These are phyloP conservation scores for Oidiodendron maius DNA, from an alignment of 495 filamentous ascomycete genomes.

Conservation along the genomic window DNA sequence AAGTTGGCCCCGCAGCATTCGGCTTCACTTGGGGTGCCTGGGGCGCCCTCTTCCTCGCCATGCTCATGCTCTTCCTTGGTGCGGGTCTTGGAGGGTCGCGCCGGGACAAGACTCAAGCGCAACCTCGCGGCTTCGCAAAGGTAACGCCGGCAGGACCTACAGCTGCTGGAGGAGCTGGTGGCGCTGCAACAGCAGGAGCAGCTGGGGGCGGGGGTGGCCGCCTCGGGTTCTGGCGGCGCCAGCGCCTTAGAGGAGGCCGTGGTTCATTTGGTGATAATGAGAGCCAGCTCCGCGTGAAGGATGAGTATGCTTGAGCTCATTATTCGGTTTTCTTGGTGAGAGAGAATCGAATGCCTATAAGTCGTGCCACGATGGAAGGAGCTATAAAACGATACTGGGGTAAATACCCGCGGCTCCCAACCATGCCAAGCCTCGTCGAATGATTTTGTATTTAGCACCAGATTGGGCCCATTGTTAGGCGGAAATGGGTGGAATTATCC, in stretches of 20 bases:
- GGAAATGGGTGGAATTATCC: not conserved
- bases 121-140: too few relatives aligned
- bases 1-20: conserved; percentile 66
- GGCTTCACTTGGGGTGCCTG: conserved; percentile 84
- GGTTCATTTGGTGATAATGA: conserved; percentile 43
- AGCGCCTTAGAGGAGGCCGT: conserved; percentile 28
- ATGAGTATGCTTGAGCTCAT: conserved; percentile 49
- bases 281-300: conserved; percentile 53
- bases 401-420: not conserved
- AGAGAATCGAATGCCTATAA: not conserved
- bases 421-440: not conserved
- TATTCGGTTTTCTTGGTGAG: not conserved
- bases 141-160: too few relatives aligned
- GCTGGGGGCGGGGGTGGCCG: not conserved
- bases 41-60: conserved; percentile 62
- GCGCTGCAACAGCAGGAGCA: not conserved
- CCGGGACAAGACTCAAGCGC: too few relatives aligned
- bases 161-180: too few relatives aligned
- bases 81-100: conserved; percentile 21
- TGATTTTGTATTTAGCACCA: not conserved
- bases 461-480: not conserved
- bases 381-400: not conserved
- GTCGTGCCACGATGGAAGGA: not conserved
- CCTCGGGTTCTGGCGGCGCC: conserved; percentile 23
- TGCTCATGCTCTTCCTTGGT: conserved; percentile 62